Conservation (phyloP, 2,329 filamentous ascomycete genomes). For the Pseudogymnoascus sp. region DNA sequence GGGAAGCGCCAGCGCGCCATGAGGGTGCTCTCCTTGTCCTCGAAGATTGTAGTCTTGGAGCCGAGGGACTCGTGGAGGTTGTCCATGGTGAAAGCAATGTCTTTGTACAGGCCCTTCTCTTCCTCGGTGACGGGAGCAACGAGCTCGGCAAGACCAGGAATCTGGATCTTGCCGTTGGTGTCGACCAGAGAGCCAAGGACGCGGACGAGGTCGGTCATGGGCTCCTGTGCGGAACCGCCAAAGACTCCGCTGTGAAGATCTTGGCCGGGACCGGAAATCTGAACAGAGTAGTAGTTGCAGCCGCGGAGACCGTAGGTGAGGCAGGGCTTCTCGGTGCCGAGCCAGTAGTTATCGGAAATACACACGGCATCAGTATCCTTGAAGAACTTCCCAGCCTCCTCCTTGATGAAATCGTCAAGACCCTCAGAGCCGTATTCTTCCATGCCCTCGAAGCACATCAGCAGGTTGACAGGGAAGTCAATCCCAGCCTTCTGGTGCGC, state of each 20-base stretch:
- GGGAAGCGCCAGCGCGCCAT: conserved; percentile 97
- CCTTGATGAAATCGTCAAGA: conserved; percentile 86
- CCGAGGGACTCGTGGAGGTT: conserved; percentile 88
- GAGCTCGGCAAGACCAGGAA: conserved; percentile 88
- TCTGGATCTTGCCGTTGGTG: conserved; percentile 82
- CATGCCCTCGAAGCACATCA: conserved; percentile 99
- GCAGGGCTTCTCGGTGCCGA: conserved; percentile 96
- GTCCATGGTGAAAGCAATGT: conserved; percentile 93
- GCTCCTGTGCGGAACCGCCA: conserved; percentile 91
- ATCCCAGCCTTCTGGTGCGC: conserved; percentile 91
- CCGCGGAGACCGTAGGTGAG: conserved; percentile 94
- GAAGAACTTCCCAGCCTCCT: conserved; percentile 89
- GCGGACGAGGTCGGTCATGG: conserved; percentile 90
- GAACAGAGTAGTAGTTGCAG: conserved; percentile 94
- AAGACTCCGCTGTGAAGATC: conserved; percentile 97
- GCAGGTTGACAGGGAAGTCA: conserved; percentile 91
- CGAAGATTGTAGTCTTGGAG: conserved; percentile 76
- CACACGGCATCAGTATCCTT: conserved; percentile 92
- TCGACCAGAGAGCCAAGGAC: conserved; percentile 81
- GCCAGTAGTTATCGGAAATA: conserved; percentile 99
- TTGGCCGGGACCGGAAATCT: conserved; percentile 82
- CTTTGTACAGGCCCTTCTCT: conserved; percentile 79
- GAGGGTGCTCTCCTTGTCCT: conserved; percentile 83
- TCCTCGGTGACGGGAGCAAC: conserved; percentile 82
- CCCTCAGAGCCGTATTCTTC: conserved; percentile 98